These are phyloP conservation scores for Glomus cerebriforme DNA, from an alignment of 192 early-diverging fungal genomes.

Conservation along the genomic window DNA sequence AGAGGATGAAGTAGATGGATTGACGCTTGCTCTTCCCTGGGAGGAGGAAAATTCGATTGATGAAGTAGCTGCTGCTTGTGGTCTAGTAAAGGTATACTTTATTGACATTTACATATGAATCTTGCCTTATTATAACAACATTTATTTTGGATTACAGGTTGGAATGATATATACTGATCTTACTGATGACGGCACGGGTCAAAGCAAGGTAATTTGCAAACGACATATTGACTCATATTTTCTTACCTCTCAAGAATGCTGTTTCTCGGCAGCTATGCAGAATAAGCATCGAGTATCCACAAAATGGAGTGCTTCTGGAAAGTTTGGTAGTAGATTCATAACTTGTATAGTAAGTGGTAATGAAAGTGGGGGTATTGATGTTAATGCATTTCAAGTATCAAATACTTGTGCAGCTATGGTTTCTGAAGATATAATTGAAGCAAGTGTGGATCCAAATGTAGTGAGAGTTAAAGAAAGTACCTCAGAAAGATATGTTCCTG, in stretches of 20 bases:
- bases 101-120: not conserved
- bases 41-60: conserved; percentile 62
- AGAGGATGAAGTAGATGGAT: conserved; percentile 70
- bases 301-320: conserved; percentile 73
- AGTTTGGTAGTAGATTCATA: conserved; percentile 92
- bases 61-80: conserved; percentile 65
- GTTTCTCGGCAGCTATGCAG: conserved; percentile 86
- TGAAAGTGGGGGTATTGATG: conserved; percentile 81
- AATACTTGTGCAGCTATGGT: conserved; percentile 88
- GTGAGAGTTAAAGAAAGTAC: conserved; percentile 82
- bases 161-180: conserved; percentile 97
- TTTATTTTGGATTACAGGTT: conserved; percentile 42
- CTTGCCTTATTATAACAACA: not conserved
- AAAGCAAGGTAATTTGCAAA: conserved; percentile 83
- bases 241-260: conserved; percentile 85
- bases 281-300: conserved; percentile 66
- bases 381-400: conserved; percentile 89
- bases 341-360: conserved; percentile 95
- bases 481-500: conserved; percentile 85
- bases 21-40: conserved; percentile 61
- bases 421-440: conserved; percentile 88
- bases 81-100: conserved; percentile 46
- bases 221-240: conserved; percentile 94
- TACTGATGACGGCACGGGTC: conserved; percentile 73
- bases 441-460: conserved; percentile 81